phyloP scores from a whole-genome alignment of 2,329 filamentous ascomycete species.

The Simplicillium aogashimaense region DNA sequence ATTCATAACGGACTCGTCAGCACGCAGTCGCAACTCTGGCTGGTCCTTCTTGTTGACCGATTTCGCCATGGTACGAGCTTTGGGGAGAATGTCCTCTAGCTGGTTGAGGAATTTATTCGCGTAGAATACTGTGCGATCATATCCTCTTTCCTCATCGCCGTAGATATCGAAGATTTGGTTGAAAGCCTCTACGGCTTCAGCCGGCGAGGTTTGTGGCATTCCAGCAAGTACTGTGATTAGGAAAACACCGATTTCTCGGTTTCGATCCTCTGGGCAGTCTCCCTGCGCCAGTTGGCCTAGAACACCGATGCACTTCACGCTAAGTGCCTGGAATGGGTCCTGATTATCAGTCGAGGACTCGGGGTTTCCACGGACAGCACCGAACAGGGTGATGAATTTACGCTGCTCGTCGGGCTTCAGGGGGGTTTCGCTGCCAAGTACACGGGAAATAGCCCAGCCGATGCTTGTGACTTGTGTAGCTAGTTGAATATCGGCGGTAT shows the following conservation, averaged over 20 bases:
- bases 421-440: constrained; percentile 35
- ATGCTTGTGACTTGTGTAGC: constrained; percentile 56
- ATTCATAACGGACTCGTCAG: constrained; percentile 53
- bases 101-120: constrained; percentile 48
- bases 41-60: constrained; percentile 49
- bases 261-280: constrained; percentile 41
- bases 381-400: constrained; percentile 57
- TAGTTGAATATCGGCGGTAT: constrained; percentile 51
- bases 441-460: constrained; percentile 54
- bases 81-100: constrained; percentile 43
- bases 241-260: constrained; percentile 55
- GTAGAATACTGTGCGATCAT: constrained; percentile 56
- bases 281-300: constrained; percentile 52
- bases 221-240: constrained; percentile 43
- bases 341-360: constrained; percentile 17
- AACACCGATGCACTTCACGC: constrained; percentile 58
- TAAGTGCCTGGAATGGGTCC: constrained; percentile 52
- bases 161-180: constrained; percentile 62
- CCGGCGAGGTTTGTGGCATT: constrained; percentile 41
- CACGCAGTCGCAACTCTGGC: constrained; percentile 45
- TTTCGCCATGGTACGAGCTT: constrained; percentile 47
- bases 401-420: constrained; percentile 44
- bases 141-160: constrained; percentile 46
- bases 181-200: constrained; percentile 52
- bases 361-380: constrained; percentile 37